Conservation (phyloP, 1,284 basidiomycete genomes). For the Tremellales sp. region DNA sequence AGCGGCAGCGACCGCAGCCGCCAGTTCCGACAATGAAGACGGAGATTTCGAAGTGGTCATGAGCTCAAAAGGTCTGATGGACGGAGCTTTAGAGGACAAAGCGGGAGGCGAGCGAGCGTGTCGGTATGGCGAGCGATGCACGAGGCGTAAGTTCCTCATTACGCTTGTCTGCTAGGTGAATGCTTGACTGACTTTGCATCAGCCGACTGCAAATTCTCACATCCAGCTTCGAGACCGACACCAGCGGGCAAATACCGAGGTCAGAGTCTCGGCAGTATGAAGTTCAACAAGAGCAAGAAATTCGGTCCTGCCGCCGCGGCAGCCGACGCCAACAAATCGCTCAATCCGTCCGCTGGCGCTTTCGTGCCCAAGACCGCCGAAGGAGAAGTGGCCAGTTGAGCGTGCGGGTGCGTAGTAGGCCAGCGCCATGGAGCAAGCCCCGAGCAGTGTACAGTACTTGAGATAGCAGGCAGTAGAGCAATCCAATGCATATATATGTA, state of each 20-base stretch:
- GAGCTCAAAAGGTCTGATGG: conserved; percentile 27
- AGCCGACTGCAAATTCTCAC: conserved; percentile 40
- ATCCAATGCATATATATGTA: background rate
- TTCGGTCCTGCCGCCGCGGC: conserved; percentile 15
- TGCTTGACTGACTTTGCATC: background rate
- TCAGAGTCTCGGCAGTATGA: conserved; percentile 16
- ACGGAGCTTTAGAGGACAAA: conserved; percentile 31
- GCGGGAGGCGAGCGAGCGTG: conserved; percentile 23
- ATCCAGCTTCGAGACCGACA: conserved; percentile 28
- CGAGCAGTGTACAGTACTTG: too few species aligned
- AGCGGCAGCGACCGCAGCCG: background rate
- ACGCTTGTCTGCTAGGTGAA: too few species aligned
- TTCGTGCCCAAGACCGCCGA: conserved; percentile 11
- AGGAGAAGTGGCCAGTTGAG: background rate
- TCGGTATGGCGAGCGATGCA: conserved; percentile 42
- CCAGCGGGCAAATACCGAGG: conserved; percentile 9
- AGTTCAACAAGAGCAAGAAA: conserved; percentile 31
- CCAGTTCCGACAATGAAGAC: conserved; percentile 18
- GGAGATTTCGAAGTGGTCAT: conserved; percentile 29
- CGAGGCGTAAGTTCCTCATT: conserved; percentile 24
- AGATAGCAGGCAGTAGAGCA: background rate
- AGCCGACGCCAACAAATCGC: background rate
- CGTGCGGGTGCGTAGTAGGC: background rate
- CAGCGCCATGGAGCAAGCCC: too few species aligned
- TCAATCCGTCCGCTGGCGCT: conserved; percentile 30